Percentiles rank a stretch among this genome's conserved stretches.
phyloP scores from a whole-genome alignment of 148 eudicot genomes.

The Persicaria maculosa region DNA sequence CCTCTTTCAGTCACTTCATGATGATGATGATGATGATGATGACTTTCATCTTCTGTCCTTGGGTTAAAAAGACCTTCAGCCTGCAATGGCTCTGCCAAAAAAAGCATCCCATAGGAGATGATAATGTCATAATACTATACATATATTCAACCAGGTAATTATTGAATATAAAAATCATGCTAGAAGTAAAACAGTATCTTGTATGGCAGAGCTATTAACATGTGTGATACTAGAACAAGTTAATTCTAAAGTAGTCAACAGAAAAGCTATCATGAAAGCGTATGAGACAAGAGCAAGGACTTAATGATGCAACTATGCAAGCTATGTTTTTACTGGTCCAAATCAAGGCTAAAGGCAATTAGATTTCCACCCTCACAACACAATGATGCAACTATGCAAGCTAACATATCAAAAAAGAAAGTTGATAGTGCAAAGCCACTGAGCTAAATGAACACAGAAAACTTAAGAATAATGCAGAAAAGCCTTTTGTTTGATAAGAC shows the following conservation, averaged over 20 bases:
- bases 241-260: not conserved
- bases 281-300: not conserved
- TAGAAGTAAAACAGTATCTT: not conserved
- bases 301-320: too few relatives aligned
- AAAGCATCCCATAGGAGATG: conserved; percentile 6
- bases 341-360: not conserved
- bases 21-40: not conserved
- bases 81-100: conserved; percentile 16
- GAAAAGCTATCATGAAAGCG: not conserved
- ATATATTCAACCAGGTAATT: too few relatives aligned
- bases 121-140: not conserved
- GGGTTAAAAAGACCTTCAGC: conserved; percentile 23
- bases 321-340: conserved; percentile 44
- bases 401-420: not conserved
- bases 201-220: not conserved
- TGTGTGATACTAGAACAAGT: not conserved
- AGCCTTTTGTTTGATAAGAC: not conserved
- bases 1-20: not conserved
- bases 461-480: not conserved
- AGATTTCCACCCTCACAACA: not conserved
- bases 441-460: not conserved
- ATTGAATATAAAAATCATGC: too few relatives aligned
- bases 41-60: conserved; percentile 19
- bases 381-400: not conserved
- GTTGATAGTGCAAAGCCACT: not conserved